These are phyloP conservation scores for Saururus chinensis DNA, from an alignment of 164 flowering plant genomes.

Conservation along the genomic window DNA sequence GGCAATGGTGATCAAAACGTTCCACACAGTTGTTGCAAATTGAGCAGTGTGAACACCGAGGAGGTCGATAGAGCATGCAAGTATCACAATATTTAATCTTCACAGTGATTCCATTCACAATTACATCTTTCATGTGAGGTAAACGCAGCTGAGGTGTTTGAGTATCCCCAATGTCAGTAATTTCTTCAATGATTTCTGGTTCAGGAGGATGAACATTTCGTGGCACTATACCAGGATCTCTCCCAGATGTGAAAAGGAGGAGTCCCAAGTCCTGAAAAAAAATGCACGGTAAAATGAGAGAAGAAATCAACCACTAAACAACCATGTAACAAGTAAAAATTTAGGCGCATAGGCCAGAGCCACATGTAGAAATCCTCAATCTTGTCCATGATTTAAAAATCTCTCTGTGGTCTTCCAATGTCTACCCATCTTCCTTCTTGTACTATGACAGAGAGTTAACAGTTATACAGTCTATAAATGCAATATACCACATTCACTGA, in stretches of 20 bases:
- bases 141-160: conserved; percentile 82
- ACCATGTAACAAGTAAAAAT: too few species aligned
- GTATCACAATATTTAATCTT: conserved; percentile 94
- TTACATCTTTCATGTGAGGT: conserved; percentile 79
- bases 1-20: conserved; percentile 94
- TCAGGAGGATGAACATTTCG: conserved; percentile 96
- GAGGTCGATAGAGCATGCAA: conserved; percentile 97
- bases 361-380: not conserved
- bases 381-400: not conserved
- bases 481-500: too few species aligned
- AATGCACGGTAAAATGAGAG: too few species aligned
- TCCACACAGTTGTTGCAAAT: conserved; percentile 91
- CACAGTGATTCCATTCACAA: conserved; percentile 65
- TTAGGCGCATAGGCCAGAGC: not conserved
- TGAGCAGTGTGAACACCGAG: conserved; percentile 94
- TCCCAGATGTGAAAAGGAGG: conserved; percentile 83
- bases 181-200: conserved; percentile 71
- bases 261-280: conserved; percentile 56
- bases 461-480: too few species aligned
- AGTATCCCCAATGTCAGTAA: conserved; percentile 44
- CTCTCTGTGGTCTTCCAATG: not conserved
- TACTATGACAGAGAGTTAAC: too few species aligned
- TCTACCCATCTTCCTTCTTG: not conserved
- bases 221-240: conserved; percentile 98
- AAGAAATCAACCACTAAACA: too few species aligned